phyloP scores from a whole-genome alignment of 805 yeast species.

The Saturnispora mendoncae region DNA sequence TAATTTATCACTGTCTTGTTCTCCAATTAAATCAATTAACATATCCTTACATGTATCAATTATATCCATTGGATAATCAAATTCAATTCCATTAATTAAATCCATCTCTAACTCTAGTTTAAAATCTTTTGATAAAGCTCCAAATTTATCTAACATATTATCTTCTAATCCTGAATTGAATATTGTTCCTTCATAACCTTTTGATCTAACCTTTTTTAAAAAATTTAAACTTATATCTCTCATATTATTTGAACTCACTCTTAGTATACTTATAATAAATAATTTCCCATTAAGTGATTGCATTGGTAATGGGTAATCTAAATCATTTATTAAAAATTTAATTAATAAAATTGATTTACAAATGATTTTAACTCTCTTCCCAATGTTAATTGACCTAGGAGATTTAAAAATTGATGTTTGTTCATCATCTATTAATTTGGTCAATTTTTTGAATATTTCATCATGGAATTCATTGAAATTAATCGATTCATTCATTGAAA shows the following conservation, averaged over 20 bases:
- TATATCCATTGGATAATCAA: conserved; percentile 51
- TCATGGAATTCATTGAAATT: conserved; percentile 5
- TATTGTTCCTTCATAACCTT: conserved; percentile 17
- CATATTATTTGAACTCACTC: conserved; percentile 27
- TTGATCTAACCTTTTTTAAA: conserved; percentile 18
- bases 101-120: conserved; percentile 20
- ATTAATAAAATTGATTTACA: conserved; percentile 34
- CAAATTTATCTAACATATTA: conserved; percentile 31
- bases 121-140: conserved; percentile 22
- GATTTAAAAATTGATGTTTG: conserved; percentile 37
- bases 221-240: conserved; percentile 21
- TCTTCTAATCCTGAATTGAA: conserved; percentile 20
- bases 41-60: conserved; percentile 65
- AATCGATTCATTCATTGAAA: conserved; percentile 6
- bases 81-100: conserved; percentile 51
- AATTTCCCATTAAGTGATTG: conserved; percentile 24
- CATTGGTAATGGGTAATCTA: conserved; percentile 24
- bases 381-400: conserved; percentile 36
- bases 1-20: conserved; percentile 72
- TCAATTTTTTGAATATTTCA: conserved; percentile 7
- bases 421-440: conserved; percentile 35
- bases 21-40: conserved; percentile 56
- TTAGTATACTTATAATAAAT: conserved; percentile 24
- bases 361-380: conserved; percentile 33
- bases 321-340: conserved; percentile 22